Evolutionary conservation across 176 grass and related monocot genomes (phyloP).

Genomic region (Oryza meridionalis): DNA sequence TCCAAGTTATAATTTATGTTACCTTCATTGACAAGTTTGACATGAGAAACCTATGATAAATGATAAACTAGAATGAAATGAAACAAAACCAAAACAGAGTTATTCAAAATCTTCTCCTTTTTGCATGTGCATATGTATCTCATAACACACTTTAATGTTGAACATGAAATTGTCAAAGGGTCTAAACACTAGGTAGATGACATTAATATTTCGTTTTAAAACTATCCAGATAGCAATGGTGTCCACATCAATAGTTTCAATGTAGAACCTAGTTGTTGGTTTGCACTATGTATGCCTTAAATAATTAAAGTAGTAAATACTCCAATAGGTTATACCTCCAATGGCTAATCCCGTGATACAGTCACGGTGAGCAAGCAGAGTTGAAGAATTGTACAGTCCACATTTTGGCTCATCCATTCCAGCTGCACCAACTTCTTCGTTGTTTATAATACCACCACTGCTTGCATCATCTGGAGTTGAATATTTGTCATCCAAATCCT

Average conservation of each 20-base stretch:
- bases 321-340: conserved; percentile 65
- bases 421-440: conserved; percentile 25
- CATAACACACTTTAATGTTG: background rate
- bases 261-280: background rate
- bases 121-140: background rate
- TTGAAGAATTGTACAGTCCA: conserved; percentile 42
- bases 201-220: background rate
- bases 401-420: conserved; percentile 33
- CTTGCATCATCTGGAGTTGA: conserved; percentile 35
- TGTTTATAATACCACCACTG: conserved; percentile 13
- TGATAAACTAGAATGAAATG: background rate
- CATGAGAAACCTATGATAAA: background rate
- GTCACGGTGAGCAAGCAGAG: conserved; percentile 74
- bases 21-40: background rate
- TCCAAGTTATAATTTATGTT: background rate
- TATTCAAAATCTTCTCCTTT: background rate
- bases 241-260: background rate
- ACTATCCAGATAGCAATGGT: background rate
- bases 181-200: background rate
- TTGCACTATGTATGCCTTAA: background rate
- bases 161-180: background rate
- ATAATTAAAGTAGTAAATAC: background rate
- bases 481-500: conserved; percentile 23
- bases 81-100: background rate
- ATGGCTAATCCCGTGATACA: conserved; percentile 78